A percentile compares a stretch with the other conserved stretches of the same genome.
phyloP scores from a whole-genome alignment of 306 rosid genomes.

The Abrus pulchellus region DNA sequence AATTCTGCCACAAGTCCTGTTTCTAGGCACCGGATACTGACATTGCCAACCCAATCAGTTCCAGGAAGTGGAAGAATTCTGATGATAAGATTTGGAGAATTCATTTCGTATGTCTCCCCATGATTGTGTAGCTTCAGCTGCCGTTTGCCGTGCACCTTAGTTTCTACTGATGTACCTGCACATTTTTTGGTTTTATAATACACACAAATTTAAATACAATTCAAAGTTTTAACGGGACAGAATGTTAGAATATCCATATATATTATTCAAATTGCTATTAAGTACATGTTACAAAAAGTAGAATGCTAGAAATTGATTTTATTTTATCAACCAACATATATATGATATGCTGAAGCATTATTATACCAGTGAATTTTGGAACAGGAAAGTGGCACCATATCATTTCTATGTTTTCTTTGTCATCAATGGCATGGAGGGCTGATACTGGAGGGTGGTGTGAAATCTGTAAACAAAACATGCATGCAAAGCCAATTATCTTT shows the following conservation, averaged over 20 bases:
- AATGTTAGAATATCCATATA: not conserved
- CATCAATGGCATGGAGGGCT: conserved; percentile 80
- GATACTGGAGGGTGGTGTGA: conserved; percentile 91
- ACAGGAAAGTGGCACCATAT: conserved; percentile 63
- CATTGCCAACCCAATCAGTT: conserved; percentile 73
- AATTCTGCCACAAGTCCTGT: conserved; percentile 74
- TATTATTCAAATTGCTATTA: not conserved
- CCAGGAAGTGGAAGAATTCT: conserved; percentile 67
- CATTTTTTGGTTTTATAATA: not conserved
- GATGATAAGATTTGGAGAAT: conserved; percentile 61
- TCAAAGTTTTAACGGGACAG: not conserved
- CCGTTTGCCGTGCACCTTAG: conserved; percentile 63
- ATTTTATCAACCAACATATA: not conserved
- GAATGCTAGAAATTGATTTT: not conserved
- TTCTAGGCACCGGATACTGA: conserved; percentile 59
- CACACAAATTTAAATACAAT: not conserved
- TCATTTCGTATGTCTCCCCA: conserved; percentile 77
- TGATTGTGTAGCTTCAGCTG: conserved; percentile 65
- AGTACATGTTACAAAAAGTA: not conserved
- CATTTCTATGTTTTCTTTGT: conserved; percentile 58
- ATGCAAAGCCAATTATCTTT: not conserved
- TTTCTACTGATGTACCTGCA: conserved; percentile 76
- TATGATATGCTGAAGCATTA: not conserved
- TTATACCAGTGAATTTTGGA: conserved; percentile 69
- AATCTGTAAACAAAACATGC: conserved; percentile 52